A percentile compares a stretch with the other conserved stretches of the same genome.
Evolutionary conservation across 441 rosid genomes (phyloP).

Genomic region (Capsella rubella): DNA sequence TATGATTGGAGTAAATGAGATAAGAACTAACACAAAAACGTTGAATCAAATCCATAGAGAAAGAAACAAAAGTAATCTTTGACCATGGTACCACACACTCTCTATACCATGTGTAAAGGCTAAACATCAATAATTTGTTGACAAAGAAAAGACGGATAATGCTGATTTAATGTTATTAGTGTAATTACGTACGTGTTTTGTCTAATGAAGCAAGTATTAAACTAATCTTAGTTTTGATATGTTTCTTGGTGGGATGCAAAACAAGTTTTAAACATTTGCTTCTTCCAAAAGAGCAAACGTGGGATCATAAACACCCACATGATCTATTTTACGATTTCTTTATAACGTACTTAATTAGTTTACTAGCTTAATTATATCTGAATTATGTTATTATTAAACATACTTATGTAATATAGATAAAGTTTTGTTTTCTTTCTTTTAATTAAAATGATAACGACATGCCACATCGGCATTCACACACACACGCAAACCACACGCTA

Average conservation of each 20-base stretch:
- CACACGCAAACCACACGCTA: conserved; percentile 44
- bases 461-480: conserved; percentile 47
- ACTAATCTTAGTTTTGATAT: conserved; percentile 36
- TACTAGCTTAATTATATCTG: conserved; percentile 19
- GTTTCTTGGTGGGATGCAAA: conserved; percentile 49
- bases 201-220: conserved; percentile 45
- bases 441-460: conserved; percentile 29
- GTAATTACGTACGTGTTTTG: conserved; percentile 41
- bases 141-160: conserved; percentile 15
- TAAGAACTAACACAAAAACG: conserved; percentile 34
- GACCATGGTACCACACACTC: conserved; percentile 19
- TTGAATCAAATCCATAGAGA: conserved; percentile 27
- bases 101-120: conserved; percentile 30
- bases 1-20: conserved; percentile 39
- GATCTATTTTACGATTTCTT: conserved; percentile 29
- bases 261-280: conserved; percentile 26
- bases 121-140: conserved; percentile 36
- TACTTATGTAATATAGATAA: conserved; percentile 8
- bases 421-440: not conserved
- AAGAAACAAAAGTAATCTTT: conserved; percentile 25
- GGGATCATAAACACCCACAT: conserved; percentile 44
- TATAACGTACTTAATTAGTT: not conserved
- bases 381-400: conserved; percentile 14
- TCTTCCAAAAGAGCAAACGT: conserved; percentile 44
- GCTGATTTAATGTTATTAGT: not conserved